Evolutionary conservation across 2,329 filamentous ascomycete species (phyloP).

Genomic region (Knufia petricola): DNA sequence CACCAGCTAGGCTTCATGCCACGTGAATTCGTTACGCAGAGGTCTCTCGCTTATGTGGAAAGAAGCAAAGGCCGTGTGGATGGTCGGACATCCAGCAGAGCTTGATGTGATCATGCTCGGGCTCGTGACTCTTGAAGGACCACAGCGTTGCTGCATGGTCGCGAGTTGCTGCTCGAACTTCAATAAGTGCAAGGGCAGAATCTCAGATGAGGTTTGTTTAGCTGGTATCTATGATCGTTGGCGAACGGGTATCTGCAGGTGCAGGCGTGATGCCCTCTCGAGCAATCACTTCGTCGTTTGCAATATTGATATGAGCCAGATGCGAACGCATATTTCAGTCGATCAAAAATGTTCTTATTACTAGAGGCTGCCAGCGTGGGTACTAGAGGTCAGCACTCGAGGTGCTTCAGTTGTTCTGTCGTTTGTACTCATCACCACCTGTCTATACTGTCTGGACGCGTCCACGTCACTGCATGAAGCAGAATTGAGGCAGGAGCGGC

Average conservation of each 20-base stretch:
- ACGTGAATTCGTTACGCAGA: background rate
- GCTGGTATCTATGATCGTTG: background rate
- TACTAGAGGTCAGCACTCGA: too few species aligned
- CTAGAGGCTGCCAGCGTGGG: too few species aligned
- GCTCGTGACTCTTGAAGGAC: background rate
- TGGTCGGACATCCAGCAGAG: background rate
- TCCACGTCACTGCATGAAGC: background rate
- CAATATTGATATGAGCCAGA: background rate
- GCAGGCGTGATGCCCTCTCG: background rate
- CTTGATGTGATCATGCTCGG: background rate
- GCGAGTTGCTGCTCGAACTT: background rate
- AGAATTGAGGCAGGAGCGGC: background rate
- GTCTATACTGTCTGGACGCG: background rate
- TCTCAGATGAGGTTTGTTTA: background rate
- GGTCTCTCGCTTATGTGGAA: background rate
- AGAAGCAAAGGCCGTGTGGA: background rate
- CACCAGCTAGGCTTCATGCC: background rate
- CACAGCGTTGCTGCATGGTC: background rate
- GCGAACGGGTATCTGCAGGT: background rate
- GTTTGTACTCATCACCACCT: background rate
- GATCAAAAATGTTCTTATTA: too few species aligned
- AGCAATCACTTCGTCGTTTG: background rate
- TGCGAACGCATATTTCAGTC: too few species aligned
- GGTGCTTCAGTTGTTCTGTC: background rate
- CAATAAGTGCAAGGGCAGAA: background rate